Percentiles rank a stretch among this genome's conserved stretches.
These are phyloP conservation scores for Flaveria ramosissima DNA, from an alignment of 129 eudicot genomes.

Conservation along the genomic window DNA sequence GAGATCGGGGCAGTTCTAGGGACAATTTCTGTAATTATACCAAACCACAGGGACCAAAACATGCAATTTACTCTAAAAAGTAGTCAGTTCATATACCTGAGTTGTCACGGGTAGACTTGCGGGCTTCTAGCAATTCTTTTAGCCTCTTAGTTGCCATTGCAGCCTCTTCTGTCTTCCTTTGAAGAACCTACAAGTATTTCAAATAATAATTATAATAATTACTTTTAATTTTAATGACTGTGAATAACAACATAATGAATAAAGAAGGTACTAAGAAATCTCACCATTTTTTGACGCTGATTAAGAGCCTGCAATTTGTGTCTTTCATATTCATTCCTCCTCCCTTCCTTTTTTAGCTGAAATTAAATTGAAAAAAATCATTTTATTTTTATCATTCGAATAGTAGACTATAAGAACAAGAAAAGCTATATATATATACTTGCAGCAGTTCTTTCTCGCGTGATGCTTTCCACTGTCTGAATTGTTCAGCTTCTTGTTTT, in stretches of 20 bases:
- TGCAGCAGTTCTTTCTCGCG: constrained; percentile 94
- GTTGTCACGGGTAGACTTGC: constrained; percentile 87
- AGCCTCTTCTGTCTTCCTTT: constrained; percentile 98
- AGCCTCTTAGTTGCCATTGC: constrained; percentile 97
- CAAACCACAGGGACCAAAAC: not conserved
- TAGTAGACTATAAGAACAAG: not conserved
- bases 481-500: constrained; percentile 97
- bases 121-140: constrained; percentile 93
- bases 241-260: constrained; percentile 19
- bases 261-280: constrained; percentile 26
- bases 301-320: constrained; percentile 92
- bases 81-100: constrained; percentile 50
- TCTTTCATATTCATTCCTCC: constrained; percentile 95
- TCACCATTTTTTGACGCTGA: constrained; percentile 98
- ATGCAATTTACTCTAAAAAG: not conserved
- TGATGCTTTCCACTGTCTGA: constrained; percentile 98
- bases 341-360: constrained; percentile 93
- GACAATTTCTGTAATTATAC: not conserved
- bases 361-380: not conserved
- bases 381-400: not conserved
- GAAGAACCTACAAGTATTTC: constrained; percentile 75
- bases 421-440: constrained; percentile 39
- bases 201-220: not conserved
- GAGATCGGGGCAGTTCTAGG: not conserved
- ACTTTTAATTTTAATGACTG: not conserved